These are phyloP conservation scores for Microthyrium microscopicum DNA, from an alignment of 2,329 filamentous ascomycete genomes.

Conservation along the genomic window DNA sequence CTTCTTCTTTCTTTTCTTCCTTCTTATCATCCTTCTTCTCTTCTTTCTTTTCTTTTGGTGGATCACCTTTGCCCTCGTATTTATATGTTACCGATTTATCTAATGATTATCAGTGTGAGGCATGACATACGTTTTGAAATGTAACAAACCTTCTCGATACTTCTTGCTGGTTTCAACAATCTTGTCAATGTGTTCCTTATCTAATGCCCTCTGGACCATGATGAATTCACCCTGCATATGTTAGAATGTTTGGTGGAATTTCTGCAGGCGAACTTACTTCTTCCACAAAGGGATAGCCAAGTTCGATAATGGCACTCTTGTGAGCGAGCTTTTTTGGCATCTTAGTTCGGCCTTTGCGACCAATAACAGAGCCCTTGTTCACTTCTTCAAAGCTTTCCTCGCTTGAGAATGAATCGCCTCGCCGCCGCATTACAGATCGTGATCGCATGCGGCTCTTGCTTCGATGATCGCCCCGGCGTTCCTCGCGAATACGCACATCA, in stretches of 20 bases:
- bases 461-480: conserved; percentile 23
- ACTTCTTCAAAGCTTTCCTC: conserved; percentile 23
- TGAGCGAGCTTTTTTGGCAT: conserved; percentile 70
- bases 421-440: conserved; percentile 12
- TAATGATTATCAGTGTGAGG: conserved; percentile 23
- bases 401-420: conserved; percentile 17
- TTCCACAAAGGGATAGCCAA: conserved; percentile 74
- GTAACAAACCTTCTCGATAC: conserved; percentile 29
- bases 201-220: conserved; percentile 68
- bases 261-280: no score
- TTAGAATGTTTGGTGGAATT: background rate
- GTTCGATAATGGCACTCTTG: conserved; percentile 62
- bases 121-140: background rate
- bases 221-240: conserved; percentile 74
- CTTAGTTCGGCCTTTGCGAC: conserved; percentile 67
- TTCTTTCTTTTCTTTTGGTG: conserved; percentile 25
- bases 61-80: conserved; percentile 11
- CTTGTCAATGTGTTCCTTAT: conserved; percentile 82
- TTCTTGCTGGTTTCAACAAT: conserved; percentile 69
- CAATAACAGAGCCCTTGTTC: conserved; percentile 14
- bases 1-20: conserved; percentile 16
- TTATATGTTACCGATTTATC: background rate
- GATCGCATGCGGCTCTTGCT: conserved; percentile 11
- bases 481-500: conserved; percentile 30
- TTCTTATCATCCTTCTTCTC: conserved; percentile 8